Percentiles rank a stretch among this genome's conserved stretches.
Evolutionary conservation across 2,329 filamentous ascomycete species (phyloP).

Genomic region (Neophaeococcomyces aloes): DNA sequence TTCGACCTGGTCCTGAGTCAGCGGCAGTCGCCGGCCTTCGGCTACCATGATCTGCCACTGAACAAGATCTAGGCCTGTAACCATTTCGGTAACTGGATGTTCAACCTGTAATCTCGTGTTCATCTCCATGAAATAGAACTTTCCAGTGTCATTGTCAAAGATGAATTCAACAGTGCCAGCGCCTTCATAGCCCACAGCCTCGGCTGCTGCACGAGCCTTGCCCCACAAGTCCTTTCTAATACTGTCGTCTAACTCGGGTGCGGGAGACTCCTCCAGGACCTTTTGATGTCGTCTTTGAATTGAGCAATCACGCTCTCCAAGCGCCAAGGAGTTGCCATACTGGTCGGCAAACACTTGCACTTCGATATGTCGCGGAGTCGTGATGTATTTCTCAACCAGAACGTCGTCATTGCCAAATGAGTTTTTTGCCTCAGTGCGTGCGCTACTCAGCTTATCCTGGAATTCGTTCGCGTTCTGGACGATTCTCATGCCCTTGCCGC

Average conservation of each 20-base stretch:
- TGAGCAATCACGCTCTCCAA: slow-evolving; percentile 57
- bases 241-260: slow-evolving; percentile 49
- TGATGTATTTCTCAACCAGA: slow-evolving; percentile 59
- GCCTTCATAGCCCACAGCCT: slow-evolving; percentile 55
- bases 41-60: slow-evolving; percentile 92
- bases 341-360: slow-evolving; percentile 58
- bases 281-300: slow-evolving; percentile 57
- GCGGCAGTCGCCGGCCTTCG: slow-evolving; percentile 55
- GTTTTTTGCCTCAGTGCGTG: slow-evolving; percentile 53
- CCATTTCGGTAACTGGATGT: slow-evolving; percentile 82
- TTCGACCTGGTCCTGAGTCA: slow-evolving; percentile 56
- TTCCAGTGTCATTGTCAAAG: slow-evolving; percentile 55
- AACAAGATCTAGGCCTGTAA: slow-evolving; percentile 68
- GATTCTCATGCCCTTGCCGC: slow-evolving; percentile 61
- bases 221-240: slow-evolving; percentile 55
- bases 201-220: slow-evolving; percentile 52
- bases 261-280: slow-evolving; percentile 56
- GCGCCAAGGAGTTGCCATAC: slow-evolving; percentile 53
- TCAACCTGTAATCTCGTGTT: slow-evolving; percentile 85
- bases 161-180: slow-evolving; percentile 60
- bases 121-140: slow-evolving; percentile 65
- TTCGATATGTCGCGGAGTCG: slow-evolving; percentile 55
- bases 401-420: slow-evolving; percentile 58
- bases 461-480: slow-evolving; percentile 49
- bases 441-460: slow-evolving; percentile 49